Evolutionary conservation across 225 moss, liverwort and hornwort genomes (phyloP), one percentile per base, ranked within the genome.

Genomic region (Thuidium tamariscinum): DNA sequence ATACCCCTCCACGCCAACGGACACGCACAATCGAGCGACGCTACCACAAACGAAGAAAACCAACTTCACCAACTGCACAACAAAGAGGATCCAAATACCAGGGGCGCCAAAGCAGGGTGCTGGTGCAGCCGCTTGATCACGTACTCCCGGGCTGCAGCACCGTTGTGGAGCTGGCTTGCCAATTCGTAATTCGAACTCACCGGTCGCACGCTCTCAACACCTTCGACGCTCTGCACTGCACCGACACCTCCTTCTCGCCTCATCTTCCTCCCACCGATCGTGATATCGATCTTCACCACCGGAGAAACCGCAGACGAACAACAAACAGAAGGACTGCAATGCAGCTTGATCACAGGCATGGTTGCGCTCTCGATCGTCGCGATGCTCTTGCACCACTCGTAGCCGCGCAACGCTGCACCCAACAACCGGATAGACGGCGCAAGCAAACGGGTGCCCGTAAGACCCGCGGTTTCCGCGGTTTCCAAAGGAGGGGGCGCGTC

Each of bases 331-430:
- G 97, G 95, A 72, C 86, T 90, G 84, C 99, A 99, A n/a, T 96
- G 96, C 51, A 99, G 93, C 92, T 99, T 97, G 89, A 99, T 95
- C 70, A 99, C 96, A 51, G 97, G 99, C 95, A 99, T 99, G 17
- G 99, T 92, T 8, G 99, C 99, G 39, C 94, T 91, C 61, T 95
- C 97, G 55, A 99, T 95, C n/a, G 96, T 97, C n/a, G 91, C 92
- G 39, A 96, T 89, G 81, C 83, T 93, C 76, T 89, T 91, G 90
- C 97, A 97, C 97, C 96, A 95, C 85, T 92, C 93, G 63, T 94
- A 92, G 26, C 87, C 93, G 57, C 93, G 93, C 73, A 99, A 87
- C 61, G 95, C 93, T 71, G 89, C 79, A 84, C 97, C 93, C 73
- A 97, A 89, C 82, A 92, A 86, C 72, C 94, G 94, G 75, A 99